Conservation (phyloP, 495 filamentous ascomycete genomes). For the Penicillium maclennaniae region DNA sequence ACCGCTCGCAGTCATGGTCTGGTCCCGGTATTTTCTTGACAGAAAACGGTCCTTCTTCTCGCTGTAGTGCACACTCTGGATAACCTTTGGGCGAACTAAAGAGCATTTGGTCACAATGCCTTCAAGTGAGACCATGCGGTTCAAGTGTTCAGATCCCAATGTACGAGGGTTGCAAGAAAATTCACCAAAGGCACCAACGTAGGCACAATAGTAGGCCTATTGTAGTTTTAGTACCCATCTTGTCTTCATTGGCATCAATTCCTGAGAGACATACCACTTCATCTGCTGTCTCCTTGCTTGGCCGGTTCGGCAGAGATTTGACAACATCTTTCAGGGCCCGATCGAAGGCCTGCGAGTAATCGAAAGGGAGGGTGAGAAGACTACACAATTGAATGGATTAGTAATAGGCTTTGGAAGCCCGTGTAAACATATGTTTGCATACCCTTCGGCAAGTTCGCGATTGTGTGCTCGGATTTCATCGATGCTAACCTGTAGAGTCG, state of each 20-base stretch:
- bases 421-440: slow-evolving; percentile 8
- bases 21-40: slow-evolving; percentile 83
- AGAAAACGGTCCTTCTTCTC: slow-evolving; percentile 80
- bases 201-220: slow-evolving; percentile 88
- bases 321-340: slow-evolving; percentile 83
- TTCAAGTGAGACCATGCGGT: slow-evolving; percentile 95
- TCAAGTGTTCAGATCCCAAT: slow-evolving; percentile 79
- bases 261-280: slow-evolving; percentile 49
- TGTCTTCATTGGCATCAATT: not conserved
- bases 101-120: slow-evolving; percentile 97
- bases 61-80: slow-evolving; percentile 95
- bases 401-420: not conserved
- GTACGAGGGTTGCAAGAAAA: slow-evolving; percentile 93
- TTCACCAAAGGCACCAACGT: slow-evolving; percentile 90
- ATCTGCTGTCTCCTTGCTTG: slow-evolving; percentile 54
- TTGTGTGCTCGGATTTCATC: slow-evolving; percentile 93
- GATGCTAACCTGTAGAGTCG: slow-evolving; percentile 66
- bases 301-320: slow-evolving; percentile 65
- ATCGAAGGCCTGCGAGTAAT: slow-evolving; percentile 83
- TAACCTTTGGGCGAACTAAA: slow-evolving; percentile 90
- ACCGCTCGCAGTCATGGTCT: slow-evolving; percentile 91
- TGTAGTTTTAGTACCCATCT: slow-evolving; percentile 1
- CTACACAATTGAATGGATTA: slow-evolving; percentile 24
- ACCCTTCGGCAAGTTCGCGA: slow-evolving; percentile 82
- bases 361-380: slow-evolving; percentile 81